Base-by-base conservation (phyloP, 306 rosid genomes). In the Corylus avellana region DNA sequence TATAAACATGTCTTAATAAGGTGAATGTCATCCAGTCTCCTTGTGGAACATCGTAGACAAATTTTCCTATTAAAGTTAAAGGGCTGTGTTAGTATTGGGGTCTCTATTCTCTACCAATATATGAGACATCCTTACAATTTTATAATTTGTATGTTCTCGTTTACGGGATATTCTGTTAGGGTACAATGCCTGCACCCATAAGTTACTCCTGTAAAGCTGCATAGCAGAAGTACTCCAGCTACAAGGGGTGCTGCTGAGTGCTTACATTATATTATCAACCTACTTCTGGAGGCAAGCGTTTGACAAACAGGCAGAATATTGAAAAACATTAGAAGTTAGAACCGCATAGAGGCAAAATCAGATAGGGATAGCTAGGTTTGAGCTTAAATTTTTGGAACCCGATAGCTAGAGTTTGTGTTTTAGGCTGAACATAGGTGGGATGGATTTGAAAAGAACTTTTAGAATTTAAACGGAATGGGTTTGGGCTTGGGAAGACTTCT, bases 1-100 rank as follows among this genome's bases (percentile, higher is more conserved):
- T 78, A 22, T 18, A 50, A 53, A 53, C 73, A 76, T 72, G 82
- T 83, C 84, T 58, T 73, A 89, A 92, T 90, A 90, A 89, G 89
- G 83, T 84, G 80, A 82, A 71, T 69, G 62, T 78, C 79, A 84
- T 81, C 78, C 75, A 61, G 66, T 87, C 67, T 78, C 81, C 75
- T 73, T 37, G 64, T 51, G 73, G 83, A 61, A 27, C 76, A 69
- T 68, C 73, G 70, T 72, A 85, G 93, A 81, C 82, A 78, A 72
- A 77, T 80, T 86, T 77, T 74, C 39, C 14, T 66, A 51, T 67
- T 32, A 61, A 53, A 55, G 76, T 13, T 73, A 58, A 44, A 70
- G 77, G 63, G 27, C 64, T 56, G 3, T 47, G 72, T 70, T 57
- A 39, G 47, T 75, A 16, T 18, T 74, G 54, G 58, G 59, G 2